Conservation (phyloP, 768 basidiomycete species). For the Boletus tomentosulus region DNA sequence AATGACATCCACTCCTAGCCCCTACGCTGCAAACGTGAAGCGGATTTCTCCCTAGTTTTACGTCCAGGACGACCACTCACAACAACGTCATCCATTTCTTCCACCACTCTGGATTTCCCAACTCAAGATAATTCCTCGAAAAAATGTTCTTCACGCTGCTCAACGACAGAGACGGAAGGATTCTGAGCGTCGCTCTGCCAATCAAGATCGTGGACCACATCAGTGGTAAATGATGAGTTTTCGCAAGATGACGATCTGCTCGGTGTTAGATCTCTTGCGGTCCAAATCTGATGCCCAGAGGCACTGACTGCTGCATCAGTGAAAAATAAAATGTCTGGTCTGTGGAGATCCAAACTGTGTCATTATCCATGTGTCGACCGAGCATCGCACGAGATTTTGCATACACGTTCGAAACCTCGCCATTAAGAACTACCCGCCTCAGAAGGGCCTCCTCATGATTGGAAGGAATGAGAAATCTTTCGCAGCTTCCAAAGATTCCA, state of each 20-base stretch:
- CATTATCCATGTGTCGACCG: slow-evolving; percentile 1
- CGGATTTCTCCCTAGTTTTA: slow-evolving; percentile 4
- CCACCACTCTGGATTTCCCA: not conserved
- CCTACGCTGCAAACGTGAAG: too few relatives aligned
- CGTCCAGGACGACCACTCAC: not conserved
- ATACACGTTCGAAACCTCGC: not conserved
- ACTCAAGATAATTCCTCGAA: not conserved
- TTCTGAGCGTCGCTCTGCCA: not conserved
- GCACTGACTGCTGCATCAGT: not conserved
- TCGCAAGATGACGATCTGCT: not conserved
- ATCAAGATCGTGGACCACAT: not conserved
- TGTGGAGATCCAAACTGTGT: not conserved
- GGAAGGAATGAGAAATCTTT: slow-evolving; percentile 1
- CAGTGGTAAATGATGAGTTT: slow-evolving; percentile 1
- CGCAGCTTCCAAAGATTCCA: not conserved
- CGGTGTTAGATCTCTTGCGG: not conserved
- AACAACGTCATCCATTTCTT: not conserved
- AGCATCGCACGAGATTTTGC: not conserved
- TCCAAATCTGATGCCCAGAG: not conserved
- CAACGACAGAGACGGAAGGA: not conserved
- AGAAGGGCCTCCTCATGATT: not conserved
- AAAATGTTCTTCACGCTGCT: slow-evolving; percentile 2
- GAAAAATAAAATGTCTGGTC: not conserved
- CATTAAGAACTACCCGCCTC: not conserved
- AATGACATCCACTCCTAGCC: too few relatives aligned